Conservation (phyloP, 352 stramenopile species). For the Phytophthora sansomeana region DNA sequence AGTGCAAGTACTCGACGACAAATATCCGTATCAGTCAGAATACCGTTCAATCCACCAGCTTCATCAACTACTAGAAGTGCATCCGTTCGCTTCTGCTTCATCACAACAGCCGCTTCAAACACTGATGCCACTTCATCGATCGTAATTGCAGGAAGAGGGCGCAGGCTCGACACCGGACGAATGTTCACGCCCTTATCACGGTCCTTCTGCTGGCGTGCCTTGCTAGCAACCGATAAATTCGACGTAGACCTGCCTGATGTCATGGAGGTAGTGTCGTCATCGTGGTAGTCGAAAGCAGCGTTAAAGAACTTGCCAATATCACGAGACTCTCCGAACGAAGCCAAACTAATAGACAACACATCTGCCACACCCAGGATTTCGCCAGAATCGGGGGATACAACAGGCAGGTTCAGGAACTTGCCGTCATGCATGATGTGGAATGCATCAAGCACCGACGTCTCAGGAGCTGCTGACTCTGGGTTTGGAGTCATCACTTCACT, state of each 20-base stretch:
- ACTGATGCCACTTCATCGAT: constrained; percentile 84
- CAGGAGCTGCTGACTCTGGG: constrained; percentile 93
- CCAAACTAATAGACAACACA: constrained; percentile 79
- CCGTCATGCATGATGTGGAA: constrained; percentile 99
- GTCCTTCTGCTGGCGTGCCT: constrained; percentile 76
- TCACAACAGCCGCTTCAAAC: constrained; percentile 87
- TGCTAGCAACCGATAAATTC: constrained; percentile 64
- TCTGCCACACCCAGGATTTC: constrained; percentile 86
- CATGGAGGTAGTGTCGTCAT: constrained; percentile 59
- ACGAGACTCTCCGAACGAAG: constrained; percentile 79
- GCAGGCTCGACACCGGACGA: constrained; percentile 84
- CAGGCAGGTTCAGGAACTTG: constrained; percentile 97
- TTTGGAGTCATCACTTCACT: constrained; percentile 96
- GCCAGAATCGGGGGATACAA: constrained; percentile 83
- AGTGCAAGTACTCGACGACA: constrained; percentile 92
- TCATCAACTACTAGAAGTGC: constrained; percentile 93
- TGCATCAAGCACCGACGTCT: constrained; percentile 96
- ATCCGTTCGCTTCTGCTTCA: constrained; percentile 94
- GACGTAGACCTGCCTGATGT: constrained; percentile 67
- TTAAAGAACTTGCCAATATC: constrained; percentile 86
- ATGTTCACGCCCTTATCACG: constrained; percentile 81
- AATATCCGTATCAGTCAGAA: constrained; percentile 97
- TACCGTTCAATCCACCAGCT: constrained; percentile 90
- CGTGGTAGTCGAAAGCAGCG: constrained; percentile 80
- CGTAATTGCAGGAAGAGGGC: constrained; percentile 78